These are phyloP conservation scores for Acanthamoeba culbertsoni DNA, from an alignment of 208 protist species.

Conservation along the genomic window DNA sequence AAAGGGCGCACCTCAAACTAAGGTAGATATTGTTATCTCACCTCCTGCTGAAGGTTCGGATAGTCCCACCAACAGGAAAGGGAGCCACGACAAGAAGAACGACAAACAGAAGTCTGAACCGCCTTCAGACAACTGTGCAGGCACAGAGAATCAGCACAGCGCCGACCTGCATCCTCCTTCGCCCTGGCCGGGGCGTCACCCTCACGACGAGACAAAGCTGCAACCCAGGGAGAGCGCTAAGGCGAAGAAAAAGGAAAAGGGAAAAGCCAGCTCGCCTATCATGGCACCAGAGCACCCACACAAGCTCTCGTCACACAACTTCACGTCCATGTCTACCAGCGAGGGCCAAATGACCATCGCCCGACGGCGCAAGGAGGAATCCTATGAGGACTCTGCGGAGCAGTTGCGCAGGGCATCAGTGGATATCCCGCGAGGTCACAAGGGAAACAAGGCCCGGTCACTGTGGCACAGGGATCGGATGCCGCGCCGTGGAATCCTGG, in stretches of 20 bases:
- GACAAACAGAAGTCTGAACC: neutral
- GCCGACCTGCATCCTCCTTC: neutral
- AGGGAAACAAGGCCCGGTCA: neutral
- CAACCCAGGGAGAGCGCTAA: neutral
- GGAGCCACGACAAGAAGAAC: neutral
- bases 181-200: neutral
- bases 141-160: no score
- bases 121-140: neutral
- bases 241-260: no score
- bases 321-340: no score
- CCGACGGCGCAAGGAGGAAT: neutral
- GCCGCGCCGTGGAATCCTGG: neutral
- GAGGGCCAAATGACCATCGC: no score
- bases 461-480: conserved; percentile 2
- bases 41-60: no score
- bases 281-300: no score
- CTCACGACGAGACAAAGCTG: neutral
- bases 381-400: neutral
- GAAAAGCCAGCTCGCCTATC: no score
- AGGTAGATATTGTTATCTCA: no score
- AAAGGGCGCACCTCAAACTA: no score
- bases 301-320: no score
- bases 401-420: neutral
- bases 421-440: neutral
- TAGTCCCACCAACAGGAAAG: no score